Evolutionary conservation across 1,284 basidiomycete species (phyloP), one percentile per base, ranked within the genome.

Genomic region (Cryptococcus maquisensis): DNA sequence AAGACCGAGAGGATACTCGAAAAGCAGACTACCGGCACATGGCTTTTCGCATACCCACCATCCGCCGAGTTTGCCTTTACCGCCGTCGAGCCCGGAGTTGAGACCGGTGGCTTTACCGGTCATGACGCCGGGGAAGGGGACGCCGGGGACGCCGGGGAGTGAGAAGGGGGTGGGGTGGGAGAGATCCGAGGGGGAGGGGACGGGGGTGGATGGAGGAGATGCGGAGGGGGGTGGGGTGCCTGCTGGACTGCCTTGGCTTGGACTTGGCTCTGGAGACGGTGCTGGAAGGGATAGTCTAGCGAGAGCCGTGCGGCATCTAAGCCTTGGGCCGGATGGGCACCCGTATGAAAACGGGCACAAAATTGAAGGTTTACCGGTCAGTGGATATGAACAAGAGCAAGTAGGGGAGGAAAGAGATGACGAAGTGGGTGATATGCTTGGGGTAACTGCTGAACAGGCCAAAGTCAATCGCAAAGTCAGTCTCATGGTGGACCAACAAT

Each of bases 391-490:
- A 5, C 48, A 21, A 38, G 43, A 40, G n/a, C 54, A 39, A 16
- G 48, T 21, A 18, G 51, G 43, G 5, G 28, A 37, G 36, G 45
- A 47, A 20, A 48, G 43, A 4, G 59, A 60, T 43, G 47, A 40
- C 3, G 63, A 59, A 39, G 41, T 58, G 26, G 54, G 55, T 35
- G 52, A 45, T 23, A 49, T 58, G 24, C n/a, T 58, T 15, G 54
- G 42, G 3, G 49, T 47, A 1, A 51, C 59, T 42, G 66, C 60
- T 15, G 56, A 66, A 9, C 64, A 69, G 47, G 72, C 70, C 6
- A 68, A 67, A 38, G 56, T 73, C 21, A 67, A 74, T 47, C 54
- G 72, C 10, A 74, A 74, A 59, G 71, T 71, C 41, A 49, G 67
- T 54, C 23, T 41, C 47, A 36, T 28, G 8, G 36, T 21, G 8